phyloP scores from a whole-genome alignment of 139 green algal genomes.

The Pedinophyceae sp. region DNA sequence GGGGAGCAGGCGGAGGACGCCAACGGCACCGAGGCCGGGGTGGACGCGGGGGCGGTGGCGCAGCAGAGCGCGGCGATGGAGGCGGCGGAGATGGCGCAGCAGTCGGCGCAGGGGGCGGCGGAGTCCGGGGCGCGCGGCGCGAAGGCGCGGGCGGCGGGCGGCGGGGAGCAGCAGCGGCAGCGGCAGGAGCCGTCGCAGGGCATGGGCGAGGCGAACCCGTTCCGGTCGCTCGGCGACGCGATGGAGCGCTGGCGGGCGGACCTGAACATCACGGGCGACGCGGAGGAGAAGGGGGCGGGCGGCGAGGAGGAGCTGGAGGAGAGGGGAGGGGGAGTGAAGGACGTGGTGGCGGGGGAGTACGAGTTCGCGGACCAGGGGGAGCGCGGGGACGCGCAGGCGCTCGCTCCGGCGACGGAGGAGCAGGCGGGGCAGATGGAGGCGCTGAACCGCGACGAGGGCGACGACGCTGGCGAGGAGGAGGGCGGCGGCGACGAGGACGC shows the following conservation, averaged over 20 bases:
- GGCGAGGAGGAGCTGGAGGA: conserved; percentile 19
- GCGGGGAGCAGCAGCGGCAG: conserved; percentile 7
- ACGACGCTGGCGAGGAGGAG: conserved; percentile 12
- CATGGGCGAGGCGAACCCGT: conserved; percentile 43
- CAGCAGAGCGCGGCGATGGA: conserved; percentile 8
- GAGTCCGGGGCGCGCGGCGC: conserved; percentile 3
- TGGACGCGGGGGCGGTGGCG: conserved; percentile 11
- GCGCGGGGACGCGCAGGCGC: conserved; percentile 16
- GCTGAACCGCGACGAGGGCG: conserved; percentile 8
- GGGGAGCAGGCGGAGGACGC: conserved; percentile 9
- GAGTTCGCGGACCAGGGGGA: conserved; percentile 31
- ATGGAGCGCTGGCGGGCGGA: conserved; percentile 55
- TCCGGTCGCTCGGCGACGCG: conserved; percentile 44
- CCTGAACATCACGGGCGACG: conserved; percentile 45
- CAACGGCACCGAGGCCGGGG: conserved; percentile 7
- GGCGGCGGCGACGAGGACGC: conserved; percentile 7
- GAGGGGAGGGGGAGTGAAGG: conserved; percentile 5
- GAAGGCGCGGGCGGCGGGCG: conserved; percentile 5
- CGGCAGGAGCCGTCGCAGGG: conserved; percentile 1
- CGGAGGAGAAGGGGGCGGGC: conserved; percentile 1
- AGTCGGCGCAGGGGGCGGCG: conserved; percentile 6
- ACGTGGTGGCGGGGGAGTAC: conserved; percentile 20
- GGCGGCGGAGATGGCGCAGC: conserved; percentile 9
- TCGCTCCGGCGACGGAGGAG: conserved; percentile 5
- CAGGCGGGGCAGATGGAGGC: conserved; percentile 3